Evolutionary conservation across 2,329 filamentous ascomycete genomes (phyloP), one percentile per base, ranked within the genome.

Genomic region (Fusarium sp.): DNA sequence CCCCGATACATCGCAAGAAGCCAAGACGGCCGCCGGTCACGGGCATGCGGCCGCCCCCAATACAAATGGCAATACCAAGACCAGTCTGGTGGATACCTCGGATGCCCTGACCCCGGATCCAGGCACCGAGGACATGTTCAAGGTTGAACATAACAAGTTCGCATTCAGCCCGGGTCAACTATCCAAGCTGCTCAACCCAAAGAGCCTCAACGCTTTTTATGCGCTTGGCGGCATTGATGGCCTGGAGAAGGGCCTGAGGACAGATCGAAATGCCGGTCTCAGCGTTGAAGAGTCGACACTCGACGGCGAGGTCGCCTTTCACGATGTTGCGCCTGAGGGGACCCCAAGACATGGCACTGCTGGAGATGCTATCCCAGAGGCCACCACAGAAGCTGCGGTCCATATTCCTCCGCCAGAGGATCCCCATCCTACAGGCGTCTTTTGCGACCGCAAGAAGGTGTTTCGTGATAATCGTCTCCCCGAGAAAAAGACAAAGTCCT

Each of bases 81-180:
- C 37, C 20, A 70, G 66, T 57, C 61, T 72, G 20, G 59, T 79
- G 61, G 75, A 82, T 65, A 73, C 74, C 31, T 67, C 76, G 27
- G 79, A 82, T 74, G 81, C 80, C 27, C 69, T 82, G 20, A 82
- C 80, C 16, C 81, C 80, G 45, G 93, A 95, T 79, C 92, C 91
- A 5, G 92, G 92, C 14, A 93, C 90, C 0, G 93, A 95, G 82
- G 88, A 87, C 45, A 93, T 94, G 79, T 95, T 93, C 79, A 81
- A 89, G 50, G 91, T 95, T 18, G 87, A 92, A 7, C 85, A 94
- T 79, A 97, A 95, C 80, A 92, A 91, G 4, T 97, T 97, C 79
- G 94, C 93, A n/a, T 97, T 93, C 79, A 91, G 91, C 4, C 93
- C 93, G 1, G 94, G 95, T 11, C 92, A 96, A 78, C 86, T 98